Evolutionary conservation across 179 eudicot species (phyloP).

Genomic region (Amaranthus tricolor): DNA sequence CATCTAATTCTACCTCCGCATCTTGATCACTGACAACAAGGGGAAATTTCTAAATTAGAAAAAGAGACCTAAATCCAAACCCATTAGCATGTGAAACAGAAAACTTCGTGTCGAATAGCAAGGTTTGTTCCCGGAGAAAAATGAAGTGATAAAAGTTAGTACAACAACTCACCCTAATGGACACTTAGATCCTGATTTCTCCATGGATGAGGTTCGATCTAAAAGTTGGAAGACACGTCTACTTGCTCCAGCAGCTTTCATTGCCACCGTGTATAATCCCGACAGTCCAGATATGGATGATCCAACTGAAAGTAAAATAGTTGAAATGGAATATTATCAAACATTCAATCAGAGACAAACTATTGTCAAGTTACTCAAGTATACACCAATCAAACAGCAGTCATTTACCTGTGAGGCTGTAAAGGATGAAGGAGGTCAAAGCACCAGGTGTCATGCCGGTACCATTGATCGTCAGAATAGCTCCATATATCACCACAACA

Average conservation of each 20-base stretch:
- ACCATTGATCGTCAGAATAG: constrained; percentile 66
- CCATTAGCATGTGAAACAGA: not conserved
- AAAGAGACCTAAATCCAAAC: not conserved
- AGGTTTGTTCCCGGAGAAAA: not conserved
- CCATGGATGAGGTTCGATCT: constrained; percentile 83
- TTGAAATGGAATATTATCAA: not conserved
- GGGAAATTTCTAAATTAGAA: too few species aligned
- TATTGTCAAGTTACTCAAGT: not conserved
- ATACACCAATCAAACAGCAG: not conserved
- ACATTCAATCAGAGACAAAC: not conserved
- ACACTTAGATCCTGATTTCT: constrained; percentile 60
- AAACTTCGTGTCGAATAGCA: not conserved
- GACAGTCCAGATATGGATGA: constrained; percentile 71
- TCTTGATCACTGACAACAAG: constrained; percentile 49
- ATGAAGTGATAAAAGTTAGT: constrained; percentile 9
- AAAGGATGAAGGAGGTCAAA: constrained; percentile 86
- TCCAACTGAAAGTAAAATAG: constrained; percentile 56
- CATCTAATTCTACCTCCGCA: constrained; percentile 72
- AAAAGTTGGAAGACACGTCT: constrained; percentile 89
- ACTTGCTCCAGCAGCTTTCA: constrained; percentile 99
- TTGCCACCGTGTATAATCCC: constrained; percentile 66
- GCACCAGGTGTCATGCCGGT: constrained; percentile 72
- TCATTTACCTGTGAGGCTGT: constrained; percentile 74
- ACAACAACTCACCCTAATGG: constrained; percentile 62
- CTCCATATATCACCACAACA: constrained; percentile 83